Evolutionary conservation across 2,329 filamentous ascomycete genomes (phyloP).

Genomic region (Neonectria faginata): DNA sequence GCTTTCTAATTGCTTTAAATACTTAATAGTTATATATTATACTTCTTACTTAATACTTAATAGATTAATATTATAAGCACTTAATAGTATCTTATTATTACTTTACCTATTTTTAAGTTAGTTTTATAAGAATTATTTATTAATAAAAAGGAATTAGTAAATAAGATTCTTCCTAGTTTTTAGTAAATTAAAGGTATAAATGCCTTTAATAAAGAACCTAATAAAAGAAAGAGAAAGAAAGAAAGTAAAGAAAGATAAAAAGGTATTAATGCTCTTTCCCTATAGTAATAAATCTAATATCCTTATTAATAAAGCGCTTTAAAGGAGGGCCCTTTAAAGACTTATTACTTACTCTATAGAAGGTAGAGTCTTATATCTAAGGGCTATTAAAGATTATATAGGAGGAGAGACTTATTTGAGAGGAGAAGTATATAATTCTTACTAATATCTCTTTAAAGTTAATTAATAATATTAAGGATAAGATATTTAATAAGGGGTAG

Average conservation of each 20-base stretch:
- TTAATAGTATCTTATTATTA: background rate
- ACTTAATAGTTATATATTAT: background rate
- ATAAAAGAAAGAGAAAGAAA: background rate
- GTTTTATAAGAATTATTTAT: background rate
- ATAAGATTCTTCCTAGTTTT: background rate
- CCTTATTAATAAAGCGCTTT: background rate
- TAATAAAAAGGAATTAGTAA: background rate
- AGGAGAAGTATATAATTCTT: conserved; percentile 12
- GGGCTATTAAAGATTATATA: background rate
- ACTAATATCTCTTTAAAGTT: background rate
- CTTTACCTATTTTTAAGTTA: background rate
- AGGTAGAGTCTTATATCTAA: background rate
- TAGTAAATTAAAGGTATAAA: background rate
- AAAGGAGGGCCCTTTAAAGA: background rate
- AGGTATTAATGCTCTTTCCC: background rate
- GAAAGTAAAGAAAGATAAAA: background rate
- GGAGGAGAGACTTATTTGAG: background rate
- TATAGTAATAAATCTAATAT: background rate
- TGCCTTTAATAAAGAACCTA: background rate
- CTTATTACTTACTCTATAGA: background rate
- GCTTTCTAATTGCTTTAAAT: background rate
- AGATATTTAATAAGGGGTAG: conserved; percentile 8
- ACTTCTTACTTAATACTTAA: background rate
- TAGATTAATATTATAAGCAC: background rate
- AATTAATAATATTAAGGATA: background rate